phyloP scores from a whole-genome alignment of 768 basidiomycete genomes.

The Termitomyces sp. region DNA sequence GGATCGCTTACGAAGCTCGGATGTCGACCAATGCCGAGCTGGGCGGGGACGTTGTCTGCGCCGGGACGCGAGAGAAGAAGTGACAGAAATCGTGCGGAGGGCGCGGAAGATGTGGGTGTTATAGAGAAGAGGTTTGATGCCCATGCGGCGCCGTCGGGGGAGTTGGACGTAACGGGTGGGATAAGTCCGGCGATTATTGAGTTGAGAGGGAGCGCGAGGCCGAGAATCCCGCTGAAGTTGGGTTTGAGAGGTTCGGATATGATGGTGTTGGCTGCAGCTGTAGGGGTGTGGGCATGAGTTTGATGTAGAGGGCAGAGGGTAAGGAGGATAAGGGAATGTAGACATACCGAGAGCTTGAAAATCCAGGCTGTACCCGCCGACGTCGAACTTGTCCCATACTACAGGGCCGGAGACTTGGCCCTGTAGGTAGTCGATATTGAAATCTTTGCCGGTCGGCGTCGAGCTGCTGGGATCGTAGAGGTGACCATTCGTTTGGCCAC shows the following conservation, averaged over 20 bases:
- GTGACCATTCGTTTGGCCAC: conserved; percentile 40
- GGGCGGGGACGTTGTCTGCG: conserved; percentile 48
- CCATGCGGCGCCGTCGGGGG: conserved; percentile 63
- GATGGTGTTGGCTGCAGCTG: conserved; percentile 60
- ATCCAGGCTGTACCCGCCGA: conserved; percentile 63
- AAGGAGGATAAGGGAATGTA: too few relatives aligned
- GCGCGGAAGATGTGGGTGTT: conserved; percentile 48
- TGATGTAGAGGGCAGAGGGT: background rate
- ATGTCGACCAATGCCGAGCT: conserved; percentile 69
- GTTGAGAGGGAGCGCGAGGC: conserved; percentile 71
- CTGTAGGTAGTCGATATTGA: conserved; percentile 55
- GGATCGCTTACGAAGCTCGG: conserved; percentile 56
- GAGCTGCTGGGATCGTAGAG: conserved; percentile 57
- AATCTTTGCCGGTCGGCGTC: conserved; percentile 34
- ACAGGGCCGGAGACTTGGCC: conserved; percentile 61
- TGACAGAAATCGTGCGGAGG: conserved; percentile 62
- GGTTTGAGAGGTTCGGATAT: conserved; percentile 52
- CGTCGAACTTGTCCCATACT: conserved; percentile 60
- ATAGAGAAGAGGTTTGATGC: conserved; percentile 72
- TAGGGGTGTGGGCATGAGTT: background rate
- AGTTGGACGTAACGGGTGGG: conserved; percentile 43
- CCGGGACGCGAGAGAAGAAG: conserved; percentile 69
- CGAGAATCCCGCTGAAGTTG: conserved; percentile 65
- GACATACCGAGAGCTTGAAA: conserved; percentile 71
- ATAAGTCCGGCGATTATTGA: conserved; percentile 58